Base-by-base conservation (phyloP, 1,284 basidiomycete species). In the Ceratobasidium sp. region DNA sequence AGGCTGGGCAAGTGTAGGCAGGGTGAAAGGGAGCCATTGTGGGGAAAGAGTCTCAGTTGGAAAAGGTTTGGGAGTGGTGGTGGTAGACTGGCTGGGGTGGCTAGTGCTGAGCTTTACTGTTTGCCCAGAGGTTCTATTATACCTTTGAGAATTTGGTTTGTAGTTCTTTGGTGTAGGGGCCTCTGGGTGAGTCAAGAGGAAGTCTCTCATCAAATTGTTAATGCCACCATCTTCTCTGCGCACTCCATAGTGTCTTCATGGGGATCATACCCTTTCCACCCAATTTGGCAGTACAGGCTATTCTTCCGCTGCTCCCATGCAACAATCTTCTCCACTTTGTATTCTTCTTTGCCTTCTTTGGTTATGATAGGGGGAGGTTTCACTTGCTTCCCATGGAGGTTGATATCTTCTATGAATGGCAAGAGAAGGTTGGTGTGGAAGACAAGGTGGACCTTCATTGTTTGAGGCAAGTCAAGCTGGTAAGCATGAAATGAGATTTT, bases 311-410 rank as follows among this genome's bases (percentile, higher is more conserved):
- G 17, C 15, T 52, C 6, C 50, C 50, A 52, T 15, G 17, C 17
- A 6, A 52, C 50, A 17, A 52, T 52, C 15, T 74, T n/a, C 20
- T 78, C 77, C 38, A 78, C 70, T 28, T 61, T 38, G 38, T 71
- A 78, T 38, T 78, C 68, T 28, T 78, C 42, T 28, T 57, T 20
- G 6, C 46, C 50, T 48, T 52, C 46, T 20, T 52, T 10, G 9
- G 57, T 76, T 9, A 65, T 62, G 44, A 66, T 42, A 15, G 64
- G 56, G 9, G 26, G 66, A 1, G 56, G 64, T 5, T 28, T 28
- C 26, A 28, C 73, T 26, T 50, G 50, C 20, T 17, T 12, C 20
- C 17, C 23, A 28, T 40, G 26, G n/a, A 44, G 33, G 12, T 44
- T 57, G 2, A n/a, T 46, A n/a, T 77, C 40, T 40, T 52, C 42